Base-by-base conservation (phyloP, 345 rosid species). In the Excoecaria agallocha region DNA sequence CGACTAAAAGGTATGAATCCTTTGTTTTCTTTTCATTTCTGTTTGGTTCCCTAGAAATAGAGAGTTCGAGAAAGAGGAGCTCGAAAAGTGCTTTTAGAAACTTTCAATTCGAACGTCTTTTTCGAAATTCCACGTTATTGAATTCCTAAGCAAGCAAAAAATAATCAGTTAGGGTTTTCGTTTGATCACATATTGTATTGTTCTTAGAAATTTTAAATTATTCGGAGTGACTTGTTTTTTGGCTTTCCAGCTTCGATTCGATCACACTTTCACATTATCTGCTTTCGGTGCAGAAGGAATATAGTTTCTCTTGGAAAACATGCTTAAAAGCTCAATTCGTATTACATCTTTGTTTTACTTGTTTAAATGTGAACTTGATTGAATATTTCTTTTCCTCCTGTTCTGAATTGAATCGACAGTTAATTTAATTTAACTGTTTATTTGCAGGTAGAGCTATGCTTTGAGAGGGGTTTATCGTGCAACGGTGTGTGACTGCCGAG, bases 391-490 rank as follows among this genome's bases (percentile, higher is more conserved):
- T 15, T 51, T 16, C 56, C 16, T 5, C 17, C 16, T 51, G 48
- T 51, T 51, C 56, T 51, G 6, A 19, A 19, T 51, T 51, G 6
- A 19, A 19, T 51, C 16, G 16, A 51, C n/a, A 59, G 66, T 61
- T 35, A n/a, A 41, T 65, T 41, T 39, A 0, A n/a, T 15, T 19
- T 19, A 8, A 39, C 20, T 24, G 4, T 46, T 45, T 46, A 25
- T 68, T 25, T 68, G 57, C 72, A 51, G 72, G 60, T 51, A 49
- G 9, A 50, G 45, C 10, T 68, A 68, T 50, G 71, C 22, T 13
- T 69, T 69, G 48, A 49, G 60, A 50, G 46, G 30, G 46, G 35
- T 68, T 49, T 49, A 20, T 15, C 11, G 72, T 16, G 60, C 25
- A 25, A 51, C 46, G 57, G 45, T 51, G 6, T 67, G 70, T 10